A percentile compares a stretch with the other conserved stretches of the same genome.
These are phyloP conservation scores for Termitomyces bulborhizus DNA, from an alignment of 768 basidiomycete genomes.

Conservation along the genomic window DNA sequence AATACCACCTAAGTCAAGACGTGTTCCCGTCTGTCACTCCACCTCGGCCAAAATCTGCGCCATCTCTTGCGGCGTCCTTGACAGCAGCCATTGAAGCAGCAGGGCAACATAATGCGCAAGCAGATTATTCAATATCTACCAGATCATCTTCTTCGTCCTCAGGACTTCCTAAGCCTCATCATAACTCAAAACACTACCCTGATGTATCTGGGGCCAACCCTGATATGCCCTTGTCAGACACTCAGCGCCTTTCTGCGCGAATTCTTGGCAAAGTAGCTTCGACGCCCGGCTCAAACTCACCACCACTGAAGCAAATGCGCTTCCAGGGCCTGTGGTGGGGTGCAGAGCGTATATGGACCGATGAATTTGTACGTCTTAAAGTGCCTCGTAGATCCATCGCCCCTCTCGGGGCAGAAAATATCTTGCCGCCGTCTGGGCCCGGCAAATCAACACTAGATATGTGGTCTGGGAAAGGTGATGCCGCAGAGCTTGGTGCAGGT, in stretches of 20 bases:
- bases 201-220: slow-evolving; percentile 15
- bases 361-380: slow-evolving; percentile 79
- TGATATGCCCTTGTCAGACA: slow-evolving; percentile 17
- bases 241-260: slow-evolving; percentile 17
- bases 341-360: slow-evolving; percentile 81
- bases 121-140: slow-evolving; percentile 4
- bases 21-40: slow-evolving; percentile 11
- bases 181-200: not conserved
- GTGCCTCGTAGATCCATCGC: slow-evolving; percentile 61
- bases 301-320: slow-evolving; percentile 36
- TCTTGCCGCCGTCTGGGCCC: slow-evolving; percentile 59
- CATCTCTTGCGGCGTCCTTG: slow-evolving; percentile 22
- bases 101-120: slow-evolving; percentile 32
- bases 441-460: slow-evolving; percentile 25
- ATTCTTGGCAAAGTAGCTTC: slow-evolving; percentile 18
- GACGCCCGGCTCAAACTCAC: slow-evolving; percentile 9
- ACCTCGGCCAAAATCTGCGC: slow-evolving; percentile 7
- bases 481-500: slow-evolving; percentile 41
- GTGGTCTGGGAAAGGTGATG: slow-evolving; percentile 22
- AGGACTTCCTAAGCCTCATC: not conserved
- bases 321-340: slow-evolving; percentile 91
- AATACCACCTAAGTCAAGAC: slow-evolving; percentile 35
- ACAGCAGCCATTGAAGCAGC: slow-evolving; percentile 41
- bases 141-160: slow-evolving; percentile 4
- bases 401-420: slow-evolving; percentile 53